A percentile compares a stretch with the other conserved stretches of the same genome.
Evolutionary conservation across 306 rosid species (phyloP).

Genomic region (Morella rubra): DNA sequence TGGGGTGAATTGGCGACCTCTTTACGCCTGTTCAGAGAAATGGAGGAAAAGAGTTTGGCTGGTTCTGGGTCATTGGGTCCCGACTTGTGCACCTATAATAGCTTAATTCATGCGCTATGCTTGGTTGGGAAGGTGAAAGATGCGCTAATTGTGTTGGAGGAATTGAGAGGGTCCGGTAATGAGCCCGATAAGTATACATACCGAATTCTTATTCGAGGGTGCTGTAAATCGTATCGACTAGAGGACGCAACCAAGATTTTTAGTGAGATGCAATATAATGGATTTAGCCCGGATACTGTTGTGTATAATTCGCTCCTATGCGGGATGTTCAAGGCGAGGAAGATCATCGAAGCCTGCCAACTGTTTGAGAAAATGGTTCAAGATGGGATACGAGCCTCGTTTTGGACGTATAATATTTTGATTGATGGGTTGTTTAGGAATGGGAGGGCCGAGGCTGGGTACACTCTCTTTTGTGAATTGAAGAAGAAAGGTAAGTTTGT

Average conservation of each 20-base stretch:
- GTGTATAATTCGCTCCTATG: constrained; percentile 72
- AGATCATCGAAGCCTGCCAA: constrained; percentile 65
- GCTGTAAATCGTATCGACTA: constrained; percentile 54
- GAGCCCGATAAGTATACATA: constrained; percentile 71
- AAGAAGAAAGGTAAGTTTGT: constrained; percentile 86
- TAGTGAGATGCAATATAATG: constrained; percentile 63
- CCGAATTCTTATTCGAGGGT: constrained; percentile 68
- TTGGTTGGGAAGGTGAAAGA: constrained; percentile 69
- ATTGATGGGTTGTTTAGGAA: constrained; percentile 78
- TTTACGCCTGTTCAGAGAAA: constrained; percentile 57
- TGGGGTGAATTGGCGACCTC: constrained; percentile 79
- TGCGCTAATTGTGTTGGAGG: constrained; percentile 69
- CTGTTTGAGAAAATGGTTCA: constrained; percentile 84
- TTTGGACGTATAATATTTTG: constrained; percentile 73
- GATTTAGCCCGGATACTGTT: constrained; percentile 45
- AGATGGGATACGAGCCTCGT: constrained; percentile 66
- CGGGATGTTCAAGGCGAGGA: constrained; percentile 74
- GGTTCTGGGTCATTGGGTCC: constrained; percentile 46
- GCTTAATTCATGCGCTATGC: constrained; percentile 65
- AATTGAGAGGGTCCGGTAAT: constrained; percentile 68
- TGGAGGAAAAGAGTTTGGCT: constrained; percentile 46
- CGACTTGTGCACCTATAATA: constrained; percentile 78
- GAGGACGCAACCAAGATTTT: constrained; percentile 61
- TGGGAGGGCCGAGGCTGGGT: constrained; percentile 83
- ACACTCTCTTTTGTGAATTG: constrained; percentile 71